These are phyloP conservation scores for Arthrobotrys musiformis DNA, from an alignment of 2,329 filamentous ascomycete genomes.

Conservation along the genomic window DNA sequence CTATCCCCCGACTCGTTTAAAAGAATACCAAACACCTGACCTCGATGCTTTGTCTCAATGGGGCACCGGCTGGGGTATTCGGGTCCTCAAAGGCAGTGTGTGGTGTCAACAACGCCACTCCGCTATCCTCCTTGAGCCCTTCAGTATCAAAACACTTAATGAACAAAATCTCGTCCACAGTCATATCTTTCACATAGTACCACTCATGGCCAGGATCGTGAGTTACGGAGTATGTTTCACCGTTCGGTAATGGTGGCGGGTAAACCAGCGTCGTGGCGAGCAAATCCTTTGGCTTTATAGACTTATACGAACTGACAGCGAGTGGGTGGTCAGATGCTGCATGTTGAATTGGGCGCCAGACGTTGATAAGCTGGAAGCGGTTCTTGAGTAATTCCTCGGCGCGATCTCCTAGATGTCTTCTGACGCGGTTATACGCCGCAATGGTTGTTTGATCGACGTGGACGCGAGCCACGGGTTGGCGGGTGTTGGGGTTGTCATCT, in stretches of 20 bases:
- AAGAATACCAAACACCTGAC: conserved; percentile 77
- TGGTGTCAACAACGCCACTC: conserved; percentile 63
- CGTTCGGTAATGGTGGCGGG: conserved; percentile 68
- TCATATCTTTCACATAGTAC: conserved; percentile 85
- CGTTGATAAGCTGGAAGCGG: conserved; percentile 76
- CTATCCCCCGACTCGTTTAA: not conserved
- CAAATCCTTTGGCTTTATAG: conserved; percentile 69
- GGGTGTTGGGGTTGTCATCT: conserved; percentile 63
- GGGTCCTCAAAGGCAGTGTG: conserved; percentile 85
- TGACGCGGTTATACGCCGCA: conserved; percentile 72
- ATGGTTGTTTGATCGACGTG: conserved; percentile 77
- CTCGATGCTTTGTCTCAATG: conserved; percentile 86
- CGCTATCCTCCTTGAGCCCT: conserved; percentile 40
- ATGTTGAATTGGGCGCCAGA: conserved; percentile 74
- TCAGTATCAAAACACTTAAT: conserved; percentile 80
- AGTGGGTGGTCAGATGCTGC: conserved; percentile 75
- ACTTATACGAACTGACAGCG: conserved; percentile 74
- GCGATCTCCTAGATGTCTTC: conserved; percentile 69
- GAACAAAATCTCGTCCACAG: conserved; percentile 75
- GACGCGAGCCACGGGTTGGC: conserved; percentile 75
- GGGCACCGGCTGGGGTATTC: conserved; percentile 74
- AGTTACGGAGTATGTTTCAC: conserved; percentile 78
- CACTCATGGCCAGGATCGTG: conserved; percentile 74
- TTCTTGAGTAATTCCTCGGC: conserved; percentile 69
- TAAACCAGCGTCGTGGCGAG: conserved; percentile 73